A percentile compares a stretch with the other conserved stretches of the same genome.
Evolutionary conservation across 1,284 basidiomycete genomes (phyloP).

Genomic region (Cutaneotrichosporon arboriforme): DNA sequence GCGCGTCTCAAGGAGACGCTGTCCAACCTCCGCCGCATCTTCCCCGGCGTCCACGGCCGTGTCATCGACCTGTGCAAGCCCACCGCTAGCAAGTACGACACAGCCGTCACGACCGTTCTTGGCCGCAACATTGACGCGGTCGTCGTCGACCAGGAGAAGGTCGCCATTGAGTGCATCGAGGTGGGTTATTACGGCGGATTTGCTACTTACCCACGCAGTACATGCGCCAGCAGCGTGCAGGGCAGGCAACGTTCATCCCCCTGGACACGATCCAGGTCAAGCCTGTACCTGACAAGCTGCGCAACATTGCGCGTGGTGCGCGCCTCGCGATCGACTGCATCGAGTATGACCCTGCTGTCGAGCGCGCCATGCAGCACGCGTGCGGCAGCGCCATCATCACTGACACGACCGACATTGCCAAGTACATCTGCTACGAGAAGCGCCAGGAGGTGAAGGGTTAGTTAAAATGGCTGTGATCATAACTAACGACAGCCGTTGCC

Average conservation of each 20-base stretch:
- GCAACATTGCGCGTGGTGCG: conserved; percentile 84
- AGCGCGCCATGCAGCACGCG: conserved; percentile 91
- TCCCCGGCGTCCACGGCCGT: conserved; percentile 84
- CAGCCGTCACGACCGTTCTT: conserved; percentile 88
- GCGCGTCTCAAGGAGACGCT: conserved; percentile 78
- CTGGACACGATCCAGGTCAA: conserved; percentile 94
- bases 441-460: conserved; percentile 91
- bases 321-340: conserved; percentile 92
- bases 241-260: conserved; percentile 94
- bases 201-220: conserved; percentile 56
- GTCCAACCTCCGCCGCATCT: conserved; percentile 73
- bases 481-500: conserved; percentile 67
- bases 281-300: conserved; percentile 88
- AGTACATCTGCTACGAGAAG: conserved; percentile 86
- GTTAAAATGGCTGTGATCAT: conserved; percentile 21
- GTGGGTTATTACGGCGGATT: neutral
- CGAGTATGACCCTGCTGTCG: conserved; percentile 75
- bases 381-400: conserved; percentile 94
- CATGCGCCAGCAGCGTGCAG: conserved; percentile 87
- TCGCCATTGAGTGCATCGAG: conserved; percentile 94
- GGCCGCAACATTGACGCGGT: conserved; percentile 93
- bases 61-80: conserved; percentile 91
- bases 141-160: conserved; percentile 93
- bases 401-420: conserved; percentile 87
- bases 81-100: conserved; percentile 84